Evolutionary conservation across 2,329 filamentous ascomycete genomes (phyloP).

Genomic region (Hymenotorrendiella dingleyae): DNA sequence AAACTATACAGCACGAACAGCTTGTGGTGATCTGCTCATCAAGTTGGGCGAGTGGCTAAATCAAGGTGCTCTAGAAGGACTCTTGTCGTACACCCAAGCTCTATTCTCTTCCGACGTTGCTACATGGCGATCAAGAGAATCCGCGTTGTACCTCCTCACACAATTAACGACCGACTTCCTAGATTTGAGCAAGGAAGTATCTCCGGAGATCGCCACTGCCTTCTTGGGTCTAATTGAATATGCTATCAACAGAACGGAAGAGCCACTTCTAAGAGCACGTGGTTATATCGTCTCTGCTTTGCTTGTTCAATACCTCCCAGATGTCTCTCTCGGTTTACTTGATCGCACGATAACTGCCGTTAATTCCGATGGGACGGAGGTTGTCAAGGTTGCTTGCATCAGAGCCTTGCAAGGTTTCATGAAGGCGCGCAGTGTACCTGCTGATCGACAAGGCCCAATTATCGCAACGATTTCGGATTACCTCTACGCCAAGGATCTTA

Average conservation of each 20-base stretch:
- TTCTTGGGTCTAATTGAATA: conserved; percentile 78
- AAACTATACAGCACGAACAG: conserved; percentile 92
- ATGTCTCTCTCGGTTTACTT: conserved; percentile 55
- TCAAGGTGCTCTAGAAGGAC: conserved; percentile 67
- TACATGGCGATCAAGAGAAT: conserved; percentile 64
- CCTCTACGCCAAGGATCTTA: conserved; percentile 71
- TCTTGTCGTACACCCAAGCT: conserved; percentile 69
- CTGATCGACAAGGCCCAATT: conserved; percentile 54
- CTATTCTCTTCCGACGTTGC: conserved; percentile 56
- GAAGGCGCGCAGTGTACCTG: conserved; percentile 41
- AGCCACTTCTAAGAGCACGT: conserved; percentile 75
- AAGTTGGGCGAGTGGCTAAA: conserved; percentile 90
- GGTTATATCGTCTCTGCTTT: conserved; percentile 83
- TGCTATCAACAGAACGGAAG: conserved; percentile 61
- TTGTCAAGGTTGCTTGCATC: conserved; percentile 88
- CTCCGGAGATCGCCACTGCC: conserved; percentile 60
- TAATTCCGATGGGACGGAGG: conserved; percentile 69
- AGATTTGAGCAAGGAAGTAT: conserved; percentile 68
- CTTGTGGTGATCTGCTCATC: conserved; percentile 85
- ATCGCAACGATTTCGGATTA: conserved; percentile 62
- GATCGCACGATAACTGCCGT: conserved; percentile 72
- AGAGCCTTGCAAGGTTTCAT: conserved; percentile 72
- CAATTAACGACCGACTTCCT: conserved; percentile 78
- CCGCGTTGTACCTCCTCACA: conserved; percentile 78
- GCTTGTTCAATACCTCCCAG: conserved; percentile 63